Conservation (phyloP, 306 rosid genomes). For the Prunus persica region Prunus_persica_NCBIv2 NC_034011.1:5766001-5766500, state of each 20-base stretch:
- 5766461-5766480: slow-evolving; percentile 94
- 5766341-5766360: slow-evolving; percentile 70
- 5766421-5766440: slow-evolving; percentile 68
- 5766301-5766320: slow-evolving; percentile 30
- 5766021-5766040: background rate
- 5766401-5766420: slow-evolving; percentile 72
- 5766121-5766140: background rate
- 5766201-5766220: background rate
- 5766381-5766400: slow-evolving; percentile 77
- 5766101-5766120: too few relatives aligned
- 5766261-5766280: slow-evolving; percentile 68
- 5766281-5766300: slow-evolving; percentile 45
- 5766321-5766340: slow-evolving; percentile 80
- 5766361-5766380: slow-evolving; percentile 89
- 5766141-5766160: background rate
- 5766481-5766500: slow-evolving; percentile 96
- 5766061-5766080: background rate
- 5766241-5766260: slow-evolving; percentile 58
- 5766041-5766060: background rate
- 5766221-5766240: slow-evolving; percentile 41
- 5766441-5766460: slow-evolving; percentile 79
- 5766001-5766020: slow-evolving; percentile 42
- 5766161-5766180: background rate
- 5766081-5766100: background rate
- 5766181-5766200: background rate